Evolutionary conservation across 108 stramenopile species (phyloP), one percentile per base, ranked within the genome.

Genomic region (Conticribra weissflogii): DNA sequence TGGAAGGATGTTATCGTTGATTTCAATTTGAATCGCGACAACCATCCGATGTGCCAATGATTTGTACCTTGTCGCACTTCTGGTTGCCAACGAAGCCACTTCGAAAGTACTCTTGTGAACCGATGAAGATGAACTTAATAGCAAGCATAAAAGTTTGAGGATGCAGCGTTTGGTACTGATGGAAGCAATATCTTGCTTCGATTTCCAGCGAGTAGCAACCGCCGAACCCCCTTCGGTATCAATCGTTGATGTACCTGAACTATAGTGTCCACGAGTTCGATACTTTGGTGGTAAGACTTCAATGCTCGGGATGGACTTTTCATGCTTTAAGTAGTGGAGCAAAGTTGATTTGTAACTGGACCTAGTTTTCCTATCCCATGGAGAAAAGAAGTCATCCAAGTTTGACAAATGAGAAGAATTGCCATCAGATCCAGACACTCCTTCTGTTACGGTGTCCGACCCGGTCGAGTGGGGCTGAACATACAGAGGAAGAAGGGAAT

Each of bases 361-460:
- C 2, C 53, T 54, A 3, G 52, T 59, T 27, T 36, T 71, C 50
- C n/a, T n/a, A n/a, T 77, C 76, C 76, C 76, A 78, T 3, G 44
- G 34, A 28, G 61, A 63, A 46, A 78, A 66, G 57, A 78, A 71
- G 48, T 78, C 76, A 24, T 19, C 76, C 4, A 59, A n/a, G n/a
- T n/a, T n/a, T n/a, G n/a, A n/a, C n/a, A n/a, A n/a, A n/a, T n/a
- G n/a, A n/a, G n/a, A n/a, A 44, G 31, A 3, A 4, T 27, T 51
- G 16, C 19, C 19, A 32, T 22, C 4, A 53, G 34, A 36, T 3
- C 8, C 9, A 29, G 25, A 24, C 54, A 51, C 3, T 51, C 4
- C 18, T 15, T 48, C 63, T 47, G 48, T 54, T 36, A 21, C 46
- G 24, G 14, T 22, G 12, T 12, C 31, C 4, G 34, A 27, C 27